A percentile compares a stretch with the other conserved stretches of the same genome.
Evolutionary conservation across 495 filamentous ascomycete species (phyloP).

Genomic region (Viridothelium virens): DNA sequence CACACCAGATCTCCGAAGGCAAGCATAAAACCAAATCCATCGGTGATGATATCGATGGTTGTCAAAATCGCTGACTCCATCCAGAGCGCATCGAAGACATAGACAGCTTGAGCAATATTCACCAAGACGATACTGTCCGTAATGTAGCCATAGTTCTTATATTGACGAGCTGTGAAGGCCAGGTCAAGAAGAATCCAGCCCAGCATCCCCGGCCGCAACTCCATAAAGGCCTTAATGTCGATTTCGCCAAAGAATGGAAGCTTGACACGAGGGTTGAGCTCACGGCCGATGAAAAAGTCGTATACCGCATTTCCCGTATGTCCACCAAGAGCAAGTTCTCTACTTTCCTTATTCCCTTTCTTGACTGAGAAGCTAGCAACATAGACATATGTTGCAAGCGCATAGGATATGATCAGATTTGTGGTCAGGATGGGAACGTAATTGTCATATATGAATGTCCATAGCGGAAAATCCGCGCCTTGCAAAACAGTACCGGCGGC

Average conservation of each 20-base stretch:
- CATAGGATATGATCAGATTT: constrained; percentile 65
- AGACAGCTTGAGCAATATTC: constrained; percentile 68
- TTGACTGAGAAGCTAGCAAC: constrained; percentile 72
- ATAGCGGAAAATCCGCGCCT: constrained; percentile 75
- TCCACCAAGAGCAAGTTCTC: constrained; percentile 74
- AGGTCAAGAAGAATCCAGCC: constrained; percentile 85
- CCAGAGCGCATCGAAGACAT: constrained; percentile 78
- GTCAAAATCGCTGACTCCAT: constrained; percentile 90
- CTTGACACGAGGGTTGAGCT: constrained; percentile 83
- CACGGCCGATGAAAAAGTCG: constrained; percentile 95
- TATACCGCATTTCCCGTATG: constrained; percentile 81
- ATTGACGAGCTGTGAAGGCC: constrained; percentile 80
- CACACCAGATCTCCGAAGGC: constrained; percentile 88
- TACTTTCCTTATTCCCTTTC: constrained; percentile 55
- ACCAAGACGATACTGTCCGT: constrained; percentile 84
- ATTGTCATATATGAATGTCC: constrained; percentile 90
- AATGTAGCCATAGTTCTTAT: constrained; percentile 70
- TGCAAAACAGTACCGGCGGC: constrained; percentile 66
- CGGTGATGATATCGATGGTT: constrained; percentile 90
- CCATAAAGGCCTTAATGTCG: constrained; percentile 86
- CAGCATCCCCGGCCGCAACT: constrained; percentile 83
- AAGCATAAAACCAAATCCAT: constrained; percentile 97
- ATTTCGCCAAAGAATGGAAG: constrained; percentile 72
- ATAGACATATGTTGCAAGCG: constrained; percentile 68
- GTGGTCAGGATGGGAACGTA: constrained; percentile 76